Evolutionary conservation across 768 basidiomycete genomes (phyloP), one percentile per base, ranked within the genome.

Genomic region (Suillus placidus): DNA sequence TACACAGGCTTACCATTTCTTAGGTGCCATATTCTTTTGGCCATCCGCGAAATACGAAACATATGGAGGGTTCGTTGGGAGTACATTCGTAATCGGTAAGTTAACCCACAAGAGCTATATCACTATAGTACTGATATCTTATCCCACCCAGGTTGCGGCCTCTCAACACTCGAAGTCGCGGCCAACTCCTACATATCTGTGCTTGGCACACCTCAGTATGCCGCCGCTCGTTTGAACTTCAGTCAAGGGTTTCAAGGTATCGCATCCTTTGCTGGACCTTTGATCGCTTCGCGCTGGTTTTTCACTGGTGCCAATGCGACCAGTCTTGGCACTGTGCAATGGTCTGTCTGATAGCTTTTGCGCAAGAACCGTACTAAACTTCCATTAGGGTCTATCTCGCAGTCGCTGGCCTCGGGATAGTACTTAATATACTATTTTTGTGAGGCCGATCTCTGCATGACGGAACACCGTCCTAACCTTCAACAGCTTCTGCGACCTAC

Each of bases 121-220:
- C 0, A 56, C 34, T 34, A 12, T 54, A 7, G 6, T 37, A 12
- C 32, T 14, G 13, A 34, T 51, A n/a, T 34, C 30, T 5, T 51
- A 10, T 35, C 42, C 2, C 43, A 8, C 40, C 8, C 26, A 60
- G 86, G 87, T 3, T 88, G 87, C 67, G 92, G 92, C 47, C 82
- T 92, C 8, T 81, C 85, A 12, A 84, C 86, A 37, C 79, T 90
- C 52, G 88, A 90, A 76, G 89, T 90, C 20, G 87, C 90, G 1
- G 91, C 91, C 51, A 93, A 93, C 77, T 90, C 90, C n/a, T 91
- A 92, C 76, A 89, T 92, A 67, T 77, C 89, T 20, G 87, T 91
- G 42, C 78, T 91, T 60, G 88, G 89, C 52, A 80, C 85, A 4
- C 87, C 87, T 34, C 86, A 87, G 70, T 88, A 88, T 73, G 90